Evolutionary conservation across 208 protist genomes (phyloP).

Genomic region (Leishmania turanica): DNA sequence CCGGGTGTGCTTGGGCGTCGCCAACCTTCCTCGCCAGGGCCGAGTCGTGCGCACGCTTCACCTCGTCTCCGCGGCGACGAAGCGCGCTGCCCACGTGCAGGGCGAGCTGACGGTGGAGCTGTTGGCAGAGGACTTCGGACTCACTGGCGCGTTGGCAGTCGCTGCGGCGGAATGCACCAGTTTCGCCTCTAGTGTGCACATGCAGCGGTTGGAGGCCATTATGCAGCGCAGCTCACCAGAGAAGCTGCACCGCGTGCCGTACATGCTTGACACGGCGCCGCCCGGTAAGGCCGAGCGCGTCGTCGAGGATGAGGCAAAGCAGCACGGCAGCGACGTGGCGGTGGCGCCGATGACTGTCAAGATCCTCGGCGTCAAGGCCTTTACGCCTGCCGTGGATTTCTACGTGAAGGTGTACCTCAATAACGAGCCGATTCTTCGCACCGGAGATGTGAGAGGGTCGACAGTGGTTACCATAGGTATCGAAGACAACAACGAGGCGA

Average conservation of each 20-base stretch:
- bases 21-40: slow-evolving; percentile 32
- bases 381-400: slow-evolving; percentile 36
- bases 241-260: slow-evolving; percentile 65
- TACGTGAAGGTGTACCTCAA: slow-evolving; percentile 82
- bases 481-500: slow-evolving; percentile 69
- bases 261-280: slow-evolving; percentile 54
- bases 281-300: slow-evolving; percentile 37
- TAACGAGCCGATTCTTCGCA: slow-evolving; percentile 53
- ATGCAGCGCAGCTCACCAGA: slow-evolving; percentile 50
- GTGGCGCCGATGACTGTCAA: slow-evolving; percentile 74
- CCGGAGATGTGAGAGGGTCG: slow-evolving; percentile 37
- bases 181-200: slow-evolving; percentile 13
- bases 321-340: slow-evolving; percentile 21
- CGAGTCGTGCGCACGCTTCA: slow-evolving; percentile 34
- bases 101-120: slow-evolving; percentile 62
- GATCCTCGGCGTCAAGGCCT: slow-evolving; percentile 62
- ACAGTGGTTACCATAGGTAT: slow-evolving; percentile 48
- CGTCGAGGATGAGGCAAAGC: slow-evolving; percentile 40
- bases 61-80: slow-evolving; percentile 59
- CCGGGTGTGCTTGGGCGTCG: slow-evolving; percentile 54
- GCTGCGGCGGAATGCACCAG: slow-evolving; percentile 12
- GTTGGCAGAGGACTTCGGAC: slow-evolving; percentile 54
- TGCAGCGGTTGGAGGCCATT: slow-evolving; percentile 33
- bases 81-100: slow-evolving; percentile 34
- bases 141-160: slow-evolving; percentile 9